Evolutionary conservation across 2,329 filamentous ascomycete genomes (phyloP), one percentile per base, ranked within the genome.

Genomic region (Calcarisporium arbuscula): DNA sequence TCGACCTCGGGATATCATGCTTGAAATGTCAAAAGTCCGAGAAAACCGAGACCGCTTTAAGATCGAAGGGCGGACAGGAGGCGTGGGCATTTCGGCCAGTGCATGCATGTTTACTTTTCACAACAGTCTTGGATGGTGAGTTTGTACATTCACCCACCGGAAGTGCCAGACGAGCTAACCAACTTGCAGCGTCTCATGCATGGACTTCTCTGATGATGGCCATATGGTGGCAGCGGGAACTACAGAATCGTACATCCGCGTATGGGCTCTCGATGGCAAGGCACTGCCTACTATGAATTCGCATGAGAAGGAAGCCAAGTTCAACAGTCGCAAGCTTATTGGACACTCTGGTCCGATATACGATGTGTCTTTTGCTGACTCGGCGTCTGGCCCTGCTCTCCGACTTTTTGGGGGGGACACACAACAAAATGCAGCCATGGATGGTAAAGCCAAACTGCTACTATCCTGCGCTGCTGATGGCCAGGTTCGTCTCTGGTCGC

Each of bases 21-120:
- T 95, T 65, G 92, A 96, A 58, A 88, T 96, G 50, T 86, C 92
- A 52, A 92, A 90, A 55, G 79, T 96, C 8, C 85, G 87, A 45
- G 92, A 98, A 58, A 86, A 94, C 51, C 80, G 92, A 16, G 90
- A 96, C 51, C 77, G 90, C 14, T 94, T 95, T 57, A 83, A 79
- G 53, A 90, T 96, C 38, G 85, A 94, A 40, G 78, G 81, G 15
- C 77, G 84, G 21, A 90, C 85, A 10, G 85, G 87, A 12, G 90
- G 89, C 8, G 74, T 89, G 32, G 87, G 89, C 11, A 78, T 87
- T 35, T 80, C 81, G 18, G 72, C 95, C 40, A 94, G 88, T 50
- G 82, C 94, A 17, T 92, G 86, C 67, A 96, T 96, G 85, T 95
- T 94, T 57, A 98, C 92, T 1, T 95, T 96, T 53, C 92, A 98